A percentile compares a stretch with the other conserved stretches of the same genome.
Evolutionary conservation across 2,329 filamentous ascomycete species (phyloP).

Genomic region (Ampelomyces quisqualis): DNA sequence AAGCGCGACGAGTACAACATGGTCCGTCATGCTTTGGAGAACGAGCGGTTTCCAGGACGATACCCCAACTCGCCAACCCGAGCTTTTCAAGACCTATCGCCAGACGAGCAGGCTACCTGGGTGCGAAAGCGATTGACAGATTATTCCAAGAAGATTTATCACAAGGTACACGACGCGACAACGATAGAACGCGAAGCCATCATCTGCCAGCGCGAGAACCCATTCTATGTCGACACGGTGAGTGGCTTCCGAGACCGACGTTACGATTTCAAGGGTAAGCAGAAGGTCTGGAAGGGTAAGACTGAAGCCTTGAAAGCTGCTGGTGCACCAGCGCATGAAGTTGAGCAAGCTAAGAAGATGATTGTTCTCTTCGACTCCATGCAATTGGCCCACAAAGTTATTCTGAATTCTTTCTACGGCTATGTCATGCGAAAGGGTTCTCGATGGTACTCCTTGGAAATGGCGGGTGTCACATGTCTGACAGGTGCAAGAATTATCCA

Average conservation of each 20-base stretch:
- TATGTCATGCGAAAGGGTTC: constrained; percentile 99
- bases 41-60: constrained; percentile 86
- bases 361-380: constrained; percentile 93
- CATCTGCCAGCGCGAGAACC: constrained; percentile 96
- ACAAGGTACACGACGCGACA: constrained; percentile 95
- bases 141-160: constrained; percentile 98
- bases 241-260: constrained; percentile 93
- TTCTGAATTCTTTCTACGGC: constrained; percentile 97
- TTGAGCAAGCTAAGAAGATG: constrained; percentile 98
- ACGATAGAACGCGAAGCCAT: constrained; percentile 94
- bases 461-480: constrained; percentile 97
- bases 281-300: constrained; percentile 98
- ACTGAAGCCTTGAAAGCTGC: constrained; percentile 81
- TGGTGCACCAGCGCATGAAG: constrained; percentile 71
- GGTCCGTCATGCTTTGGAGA: constrained; percentile 88
- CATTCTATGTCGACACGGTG: constrained; percentile 97
- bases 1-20: constrained; percentile 99
- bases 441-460: constrained; percentile 98
- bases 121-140: constrained; percentile 85
- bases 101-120: constrained; percentile 78
- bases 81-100: constrained; percentile 75
- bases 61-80: constrained; percentile 67
- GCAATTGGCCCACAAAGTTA: constrained; percentile 97
- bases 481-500: constrained; percentile 97
- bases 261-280: constrained; percentile 97